Base-by-base conservation (phyloP, 164 flowering plant genomes). In the Annona squamosa region DNA sequence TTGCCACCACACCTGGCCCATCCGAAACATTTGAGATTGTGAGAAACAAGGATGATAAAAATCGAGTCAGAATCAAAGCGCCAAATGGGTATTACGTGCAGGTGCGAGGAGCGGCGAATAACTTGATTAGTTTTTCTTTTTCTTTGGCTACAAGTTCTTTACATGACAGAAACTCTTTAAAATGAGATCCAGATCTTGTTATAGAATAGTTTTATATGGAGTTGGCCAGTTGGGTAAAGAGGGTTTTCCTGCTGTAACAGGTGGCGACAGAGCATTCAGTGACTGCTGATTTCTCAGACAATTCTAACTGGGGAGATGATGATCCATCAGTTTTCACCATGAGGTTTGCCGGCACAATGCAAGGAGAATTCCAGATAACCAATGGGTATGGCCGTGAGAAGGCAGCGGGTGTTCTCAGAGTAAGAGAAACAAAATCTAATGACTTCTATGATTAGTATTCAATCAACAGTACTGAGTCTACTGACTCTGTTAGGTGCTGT, bases 351-450 rank as follows among this genome's bases (percentile, higher is more conserved):
- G n/a, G 37, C 16, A 42, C 65, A 41, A 4, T 84, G 56, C 74
- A 63, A 46, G 90, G 92, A 4, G 89, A 88, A 71, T 88, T 67
- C 68, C 90, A 88, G 71, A 26, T 88, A 3, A 88, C 90, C 5
- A 87, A 87, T 74, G 92, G 90, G 65, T 88, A 84, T 71, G 92
- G 90, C 3, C 85, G 85, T 4, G 77, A 73, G 6, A 82, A 45
- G 70, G 87, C 90, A 4, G 71, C 82, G 7, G 78, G 79, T 77
- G 80, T 85, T 48, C 76, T 88, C 83, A 74, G 56, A 67, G 91
- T 86, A 83, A 71, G 79, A 13, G 4, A 13, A 5, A 3, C 13
- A 17, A 7, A 17, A 63, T 19, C 13, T 61, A 61, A 0, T 13
- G 18, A 63, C 19, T 56, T 16, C 61, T 26, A 26, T 26, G 37